phyloP scores from a whole-genome alignment of 129 eudicot species.

The Scalesia atractyloides region DNA sequence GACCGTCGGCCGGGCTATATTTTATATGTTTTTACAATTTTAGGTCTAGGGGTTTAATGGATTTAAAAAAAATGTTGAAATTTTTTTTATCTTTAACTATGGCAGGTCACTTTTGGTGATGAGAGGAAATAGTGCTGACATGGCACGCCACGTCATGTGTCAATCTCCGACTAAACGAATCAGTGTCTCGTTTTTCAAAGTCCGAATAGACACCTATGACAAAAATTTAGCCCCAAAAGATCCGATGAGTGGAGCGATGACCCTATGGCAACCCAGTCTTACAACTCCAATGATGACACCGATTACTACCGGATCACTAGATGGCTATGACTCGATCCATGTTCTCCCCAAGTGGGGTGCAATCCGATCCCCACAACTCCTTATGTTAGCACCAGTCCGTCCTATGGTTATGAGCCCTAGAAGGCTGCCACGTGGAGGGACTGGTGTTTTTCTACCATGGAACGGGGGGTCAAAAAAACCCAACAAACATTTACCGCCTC shows the following conservation, averaged over 20 bases:
- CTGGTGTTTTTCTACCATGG: slow-evolving; percentile 99
- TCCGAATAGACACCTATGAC: slow-evolving; percentile 48
- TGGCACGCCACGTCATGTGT: slow-evolving; percentile 90
- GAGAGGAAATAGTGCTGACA: slow-evolving; percentile 90
- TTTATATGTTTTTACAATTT: no score
- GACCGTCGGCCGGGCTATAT: no score
- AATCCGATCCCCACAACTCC: slow-evolving; percentile 58
- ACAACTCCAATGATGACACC: slow-evolving; percentile 47
- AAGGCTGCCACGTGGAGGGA: slow-evolving; percentile 74
- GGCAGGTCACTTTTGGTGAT: slow-evolving; percentile 78
- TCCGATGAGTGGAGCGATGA: slow-evolving; percentile 58
- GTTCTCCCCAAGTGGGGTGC: slow-evolving; percentile 81
- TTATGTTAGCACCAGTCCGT: slow-evolving; percentile 75
- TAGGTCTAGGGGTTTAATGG: no score
- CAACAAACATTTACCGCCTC: slow-evolving; percentile 83
- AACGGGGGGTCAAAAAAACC: slow-evolving; percentile 64
- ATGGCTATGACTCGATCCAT: slow-evolving; percentile 49
- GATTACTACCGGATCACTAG: slow-evolving; percentile 39
- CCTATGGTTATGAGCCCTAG: slow-evolving; percentile 71
- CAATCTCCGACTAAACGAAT: slow-evolving; percentile 70
- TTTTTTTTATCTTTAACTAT: background rate
- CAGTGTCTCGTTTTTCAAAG: slow-evolving; percentile 77
- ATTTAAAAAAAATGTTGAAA: no score
- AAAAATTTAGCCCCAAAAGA: slow-evolving; percentile 32
- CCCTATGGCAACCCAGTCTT: slow-evolving; percentile 76